Base-by-base conservation (phyloP, 1,139 yeast species). In the Oligophagozyma castellii region DNA sequence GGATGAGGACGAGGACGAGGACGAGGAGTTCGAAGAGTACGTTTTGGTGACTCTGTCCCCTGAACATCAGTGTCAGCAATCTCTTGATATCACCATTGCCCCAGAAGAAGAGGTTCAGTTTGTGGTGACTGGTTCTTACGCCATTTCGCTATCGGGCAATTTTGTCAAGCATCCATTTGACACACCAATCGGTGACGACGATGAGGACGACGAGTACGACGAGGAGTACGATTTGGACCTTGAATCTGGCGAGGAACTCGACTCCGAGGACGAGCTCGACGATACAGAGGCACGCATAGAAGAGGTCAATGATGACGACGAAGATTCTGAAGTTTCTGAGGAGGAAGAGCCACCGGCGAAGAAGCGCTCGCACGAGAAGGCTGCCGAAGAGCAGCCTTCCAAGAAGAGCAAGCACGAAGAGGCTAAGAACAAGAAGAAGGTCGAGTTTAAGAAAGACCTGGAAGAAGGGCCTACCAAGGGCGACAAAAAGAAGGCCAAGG, bases 51-150 rank as follows among this genome's bases (percentile, higher is more conserved):
- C 98, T 33, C 69, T 89, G 42, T 75, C 93, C 33, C 96, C 98
- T 58, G 69, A 77, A 54, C 47, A 56, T 29, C 79, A 73, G 56
- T 86, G 59, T 69, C 99, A 89, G 66, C 96, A 89, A 67, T 65
- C 92, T 37, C 58, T 89, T 37, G 96, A 89, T 53, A 62, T 89
- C 45, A 83, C 93, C 51, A 78, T 92, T 53, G 69, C 77, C 36
- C 94, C 95, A 48, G 92, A 77, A 51, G 98, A 89, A 63, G 94
- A 84, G 52, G 86, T 89, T 37, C 75, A 69, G 65, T 89, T 89
- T 54, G 93, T 83, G 50, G 95, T 81, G 36, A 78, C 94, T 40
- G 98, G 98, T 47, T 84, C 96, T 21, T 84, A 83, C 64, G 80
- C 94, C 44, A 67, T 89, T 43, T 93, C 86, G 58, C 65, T 89